phyloP scores from a whole-genome alignment of 768 basidiomycete species.

The Xerocomellus amylosporus region DNA sequence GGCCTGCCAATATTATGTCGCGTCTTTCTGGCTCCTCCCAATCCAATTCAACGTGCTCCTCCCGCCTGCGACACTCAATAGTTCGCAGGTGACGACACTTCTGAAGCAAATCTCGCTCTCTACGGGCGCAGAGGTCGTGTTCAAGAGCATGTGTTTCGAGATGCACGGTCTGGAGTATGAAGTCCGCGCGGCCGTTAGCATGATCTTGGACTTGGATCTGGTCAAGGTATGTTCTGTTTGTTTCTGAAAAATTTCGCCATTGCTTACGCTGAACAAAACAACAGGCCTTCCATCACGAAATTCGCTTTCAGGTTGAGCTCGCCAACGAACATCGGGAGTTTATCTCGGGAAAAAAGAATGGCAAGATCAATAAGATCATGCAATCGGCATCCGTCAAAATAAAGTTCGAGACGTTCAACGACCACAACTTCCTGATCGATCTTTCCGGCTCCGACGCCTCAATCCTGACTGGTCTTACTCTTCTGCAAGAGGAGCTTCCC shows the following conservation, averaged over 20 bases:
- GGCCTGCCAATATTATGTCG: slow-evolving; percentile 95
- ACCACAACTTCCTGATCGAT: slow-evolving; percentile 93
- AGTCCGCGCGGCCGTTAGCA: slow-evolving; percentile 78
- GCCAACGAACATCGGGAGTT: slow-evolving; percentile 98
- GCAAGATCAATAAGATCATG: slow-evolving; percentile 99
- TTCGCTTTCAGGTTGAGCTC: slow-evolving; percentile 96
- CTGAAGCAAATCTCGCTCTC: slow-evolving; percentile 83
- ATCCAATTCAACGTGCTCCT: slow-evolving; percentile 90
- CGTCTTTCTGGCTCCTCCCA: slow-evolving; percentile 96
- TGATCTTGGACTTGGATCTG: slow-evolving; percentile 88
- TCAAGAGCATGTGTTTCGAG: slow-evolving; percentile 97
- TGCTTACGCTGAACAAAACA: neutral
- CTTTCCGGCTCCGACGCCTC: slow-evolving; percentile 82
- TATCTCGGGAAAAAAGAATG: slow-evolving; percentile 98
- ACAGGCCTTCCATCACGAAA: slow-evolving; percentile 93
- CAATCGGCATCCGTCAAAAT: slow-evolving; percentile 96
- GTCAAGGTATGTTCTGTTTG: slow-evolving; percentile 61
- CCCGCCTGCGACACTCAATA: slow-evolving; percentile 77
- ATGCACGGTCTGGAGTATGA: slow-evolving; percentile 92
- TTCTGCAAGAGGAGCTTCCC: slow-evolving; percentile 96
- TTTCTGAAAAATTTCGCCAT: too few relatives aligned
- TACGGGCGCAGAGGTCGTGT: slow-evolving; percentile 91
- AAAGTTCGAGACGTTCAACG: slow-evolving; percentile 98
- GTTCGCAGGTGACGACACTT: slow-evolving; percentile 77
- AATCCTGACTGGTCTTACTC: slow-evolving; percentile 80